Percentiles rank a stretch among this genome's conserved stretches.
These are phyloP conservation scores for Alloascoidea hylecoeti DNA, from an alignment of 805 yeast species.

Conservation along the genomic window DNA sequence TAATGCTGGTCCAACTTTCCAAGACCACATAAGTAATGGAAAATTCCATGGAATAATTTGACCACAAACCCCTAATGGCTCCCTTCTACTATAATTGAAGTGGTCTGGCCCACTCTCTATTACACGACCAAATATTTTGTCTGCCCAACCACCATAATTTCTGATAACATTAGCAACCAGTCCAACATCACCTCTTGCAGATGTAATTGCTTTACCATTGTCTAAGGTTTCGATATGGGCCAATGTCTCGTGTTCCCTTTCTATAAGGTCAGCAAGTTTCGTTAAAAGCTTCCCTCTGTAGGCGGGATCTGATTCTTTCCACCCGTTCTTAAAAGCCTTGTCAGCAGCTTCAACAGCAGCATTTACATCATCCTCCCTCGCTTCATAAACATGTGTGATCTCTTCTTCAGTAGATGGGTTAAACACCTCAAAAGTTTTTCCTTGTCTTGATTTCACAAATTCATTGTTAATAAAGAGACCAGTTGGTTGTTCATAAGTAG, in stretches of 20 bases:
- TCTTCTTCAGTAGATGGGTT: constrained; percentile 67
- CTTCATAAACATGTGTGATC: constrained; percentile 59
- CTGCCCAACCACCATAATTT: constrained; percentile 87
- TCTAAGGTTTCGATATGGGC: constrained; percentile 79
- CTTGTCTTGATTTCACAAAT: constrained; percentile 48
- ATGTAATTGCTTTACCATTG: constrained; percentile 70
- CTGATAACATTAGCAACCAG: constrained; percentile 57
- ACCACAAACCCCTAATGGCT: constrained; percentile 92
- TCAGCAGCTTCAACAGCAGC: constrained; percentile 78
- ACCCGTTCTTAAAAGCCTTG: constrained; percentile 50
- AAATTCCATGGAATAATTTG: constrained; percentile 97
- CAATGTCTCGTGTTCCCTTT: constrained; percentile 52
- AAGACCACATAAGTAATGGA: constrained; percentile 85
- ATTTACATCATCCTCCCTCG: constrained; percentile 67
- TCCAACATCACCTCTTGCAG: constrained; percentile 52
- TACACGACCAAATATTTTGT: constrained; percentile 65
- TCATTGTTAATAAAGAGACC: constrained; percentile 75
- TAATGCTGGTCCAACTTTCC: constrained; percentile 91
- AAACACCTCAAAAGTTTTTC: constrained; percentile 45
- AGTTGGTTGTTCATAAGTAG: constrained; percentile 61
- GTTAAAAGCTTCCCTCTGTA: constrained; percentile 47
- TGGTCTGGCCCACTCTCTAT: constrained; percentile 64
- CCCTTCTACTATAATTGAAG: constrained; percentile 69
- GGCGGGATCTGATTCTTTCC: constrained; percentile 61
- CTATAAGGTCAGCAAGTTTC: constrained; percentile 70